Base-by-base conservation (phyloP, 371 early-diverging fungal genomes). In the Mortierella sp. region DNA sequence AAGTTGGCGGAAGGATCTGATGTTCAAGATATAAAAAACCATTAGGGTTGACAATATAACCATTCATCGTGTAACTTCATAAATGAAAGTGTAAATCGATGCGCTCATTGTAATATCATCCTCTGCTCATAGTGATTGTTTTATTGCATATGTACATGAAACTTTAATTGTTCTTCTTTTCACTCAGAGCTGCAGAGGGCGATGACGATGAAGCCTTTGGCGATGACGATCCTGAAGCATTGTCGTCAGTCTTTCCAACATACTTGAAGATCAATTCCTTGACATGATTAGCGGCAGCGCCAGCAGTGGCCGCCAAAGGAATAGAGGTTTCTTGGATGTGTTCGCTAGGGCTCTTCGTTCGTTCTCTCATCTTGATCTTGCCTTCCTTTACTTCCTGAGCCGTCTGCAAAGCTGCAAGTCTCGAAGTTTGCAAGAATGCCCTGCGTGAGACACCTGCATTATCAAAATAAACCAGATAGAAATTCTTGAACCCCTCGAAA, bases 401-500 rank as follows among this genome's bases (percentile, higher is more conserved):
- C 3, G 81, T 75, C 63, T 70, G 81, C 62, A 81, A 37, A 5
- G 81, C 81, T 0, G 81, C 81, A 24, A 72, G 11, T 12, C 81
- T 64, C 1, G 73, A 58, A 1, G 76, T 75, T 12, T 73, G 69
- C 61, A 81, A 66, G 59, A 81, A 81, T 11, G 81, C 81, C 6
- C 76, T 68, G 0, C 81, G 18, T 0, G 81, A 81, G n/a, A 81
- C 63, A 24, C 81, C 81, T 1, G 76, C 64, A 5, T 58, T 59
- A 39, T 81, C 81, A 55, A 81, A 81, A 37, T 81, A 81, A 3
- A 81, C 81, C 64, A 81, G 16, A 0, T 76, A 75, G n/a, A 81
- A 73, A 52, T 67, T 68, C 61, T 61, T 72, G 26, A 81, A 40
- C 1, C 81, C 70, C 22, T 75, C 76, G 37, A 81, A 22, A 3